Evolutionary conservation across 805 yeast genomes (phyloP), one percentile per base, ranked within the genome.

Genomic region (Vanderwaltozyma verrucispora): DNA sequence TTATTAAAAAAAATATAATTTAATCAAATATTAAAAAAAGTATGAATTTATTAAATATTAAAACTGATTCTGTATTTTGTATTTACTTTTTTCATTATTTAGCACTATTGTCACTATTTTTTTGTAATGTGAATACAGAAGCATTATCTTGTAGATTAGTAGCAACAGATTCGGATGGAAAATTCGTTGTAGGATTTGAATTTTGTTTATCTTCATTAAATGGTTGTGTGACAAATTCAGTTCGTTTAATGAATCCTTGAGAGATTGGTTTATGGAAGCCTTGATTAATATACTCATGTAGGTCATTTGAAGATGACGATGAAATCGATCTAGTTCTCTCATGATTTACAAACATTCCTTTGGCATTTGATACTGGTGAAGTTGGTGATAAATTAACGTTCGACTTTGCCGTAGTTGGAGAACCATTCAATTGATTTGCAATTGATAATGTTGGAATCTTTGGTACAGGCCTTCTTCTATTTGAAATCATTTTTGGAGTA

Each of bases 401-500:
- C 13, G 4, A n/a, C 6, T 12, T 20, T n/a, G n/a, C n/a, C n/a
- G n/a, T n/a, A n/a, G n/a, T n/a, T n/a, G n/a, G n/a, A n/a, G 14
- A 7, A 19, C 32, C 13, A 8, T 30, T 30, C 4, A 30, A 5
- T 12, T 5, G 12, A 3, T 15, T 18, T 30, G 20, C 16, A 18
- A 8, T 31, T 32, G 4, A 33, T 19, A n/a, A 28, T 27, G 26
- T 28, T 24, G 12, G 44, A 10, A 39, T 35, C 24, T 46, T 50
- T 23, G 60, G 59, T 3, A 50, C 43, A 3, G 56, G 44, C 31
- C 42, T 40, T 40, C 64, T 54, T 42, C 60, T 53, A 35, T 46
- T 59, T 0, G 58, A 49, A 26, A 56, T 59, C 60, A 56, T 57
- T 30, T 41, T 49, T 2, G 60, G 58, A 6, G 42, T 15, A n/a